Conservation (phyloP, 441 rosid genomes). For the Dalechampia spathulata region DNA sequence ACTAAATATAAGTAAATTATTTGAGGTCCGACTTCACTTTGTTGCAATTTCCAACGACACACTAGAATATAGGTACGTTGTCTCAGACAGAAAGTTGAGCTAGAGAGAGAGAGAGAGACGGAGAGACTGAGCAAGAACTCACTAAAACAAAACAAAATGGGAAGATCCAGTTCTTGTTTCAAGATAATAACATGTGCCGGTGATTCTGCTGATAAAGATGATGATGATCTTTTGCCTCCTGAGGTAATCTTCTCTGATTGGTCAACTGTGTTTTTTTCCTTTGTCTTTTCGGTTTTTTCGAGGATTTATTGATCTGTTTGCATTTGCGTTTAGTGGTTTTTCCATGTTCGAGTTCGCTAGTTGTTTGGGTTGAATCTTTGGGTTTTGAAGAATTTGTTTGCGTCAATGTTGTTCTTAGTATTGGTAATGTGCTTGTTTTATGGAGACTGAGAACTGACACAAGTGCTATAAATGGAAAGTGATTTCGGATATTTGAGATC, state of each 20-base stretch:
- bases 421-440: background rate
- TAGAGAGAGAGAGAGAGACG: constrained; percentile 8
- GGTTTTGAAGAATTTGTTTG: background rate
- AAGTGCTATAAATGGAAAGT: constrained; percentile 7
- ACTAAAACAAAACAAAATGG: constrained; percentile 31
- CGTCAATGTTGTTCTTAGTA: background rate
- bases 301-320: background rate
- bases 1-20: constrained; percentile 30
- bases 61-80: constrained; percentile 16
- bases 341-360: too few relatives aligned
- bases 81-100: constrained; percentile 8
- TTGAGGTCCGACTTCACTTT: constrained; percentile 45
- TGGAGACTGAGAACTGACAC: background rate
- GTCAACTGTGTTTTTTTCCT: background rate
- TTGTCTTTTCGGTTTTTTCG: background rate
- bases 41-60: constrained; percentile 53
- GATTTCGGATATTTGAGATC: background rate
- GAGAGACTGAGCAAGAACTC: background rate
- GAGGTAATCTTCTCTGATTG: constrained; percentile 38
- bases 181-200: constrained; percentile 66
- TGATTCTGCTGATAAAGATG: constrained; percentile 41
- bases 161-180: constrained; percentile 83
- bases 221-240: constrained; percentile 33
- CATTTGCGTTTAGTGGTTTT: background rate
- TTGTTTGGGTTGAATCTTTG: too few relatives aligned